These are phyloP conservation scores for Dictyostelium citrinum DNA, from an alignment of 78 protist genomes.

Conservation along the genomic window DNA sequence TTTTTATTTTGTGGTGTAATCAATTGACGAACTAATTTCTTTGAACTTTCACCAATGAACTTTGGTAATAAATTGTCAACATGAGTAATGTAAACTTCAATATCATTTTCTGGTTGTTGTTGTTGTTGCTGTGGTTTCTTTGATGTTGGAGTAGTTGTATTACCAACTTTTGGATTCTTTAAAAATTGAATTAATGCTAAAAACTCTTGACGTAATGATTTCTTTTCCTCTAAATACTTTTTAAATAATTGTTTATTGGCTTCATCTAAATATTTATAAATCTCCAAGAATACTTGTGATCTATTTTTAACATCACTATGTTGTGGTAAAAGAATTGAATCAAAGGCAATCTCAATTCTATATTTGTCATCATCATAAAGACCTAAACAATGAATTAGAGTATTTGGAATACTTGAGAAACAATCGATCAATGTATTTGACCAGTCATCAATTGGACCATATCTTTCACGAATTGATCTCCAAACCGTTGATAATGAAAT, in stretches of 20 bases:
- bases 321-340: constrained; percentile 3
- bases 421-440: not conserved
- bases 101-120: not conserved
- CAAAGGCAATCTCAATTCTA: constrained; percentile 41
- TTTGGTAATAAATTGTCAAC: constrained; percentile 41
- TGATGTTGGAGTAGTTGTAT: not conserved
- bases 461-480: not conserved
- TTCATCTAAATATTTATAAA: constrained; percentile 10
- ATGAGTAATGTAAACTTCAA: constrained; percentile 14
- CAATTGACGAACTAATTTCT: constrained; percentile 1
- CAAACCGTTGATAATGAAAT: constrained; percentile 18
- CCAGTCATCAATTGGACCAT: constrained; percentile 34
- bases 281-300: constrained; percentile 16
- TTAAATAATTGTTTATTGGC: not conserved
- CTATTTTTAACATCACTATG: not conserved
- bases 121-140: not conserved
- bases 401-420: constrained; percentile 32
- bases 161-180: not conserved
- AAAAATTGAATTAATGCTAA: not conserved
- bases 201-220: constrained; percentile 20
- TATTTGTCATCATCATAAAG: constrained; percentile 38
- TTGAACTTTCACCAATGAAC: constrained; percentile 10
- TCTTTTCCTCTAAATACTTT: constrained; percentile 30
- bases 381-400: not conserved
- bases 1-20: constrained; percentile 19